Evolutionary conservation across 192 early-diverging fungal species (phyloP).

Genomic region (Rhizophagus prolifer): DNA sequence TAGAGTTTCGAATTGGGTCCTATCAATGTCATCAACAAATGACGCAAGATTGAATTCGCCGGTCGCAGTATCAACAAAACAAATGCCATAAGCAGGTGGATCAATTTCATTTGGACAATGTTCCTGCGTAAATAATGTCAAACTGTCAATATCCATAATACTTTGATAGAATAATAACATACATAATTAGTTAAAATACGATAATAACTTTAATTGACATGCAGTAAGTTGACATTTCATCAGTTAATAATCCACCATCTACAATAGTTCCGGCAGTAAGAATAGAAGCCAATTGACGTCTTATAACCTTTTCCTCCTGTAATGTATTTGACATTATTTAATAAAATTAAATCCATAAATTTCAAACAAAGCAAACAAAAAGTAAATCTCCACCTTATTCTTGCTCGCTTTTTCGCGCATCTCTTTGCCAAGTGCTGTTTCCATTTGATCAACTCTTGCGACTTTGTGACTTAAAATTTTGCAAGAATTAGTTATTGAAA

Average conservation of each 20-base stretch:
- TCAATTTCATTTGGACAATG: conserved; percentile 33
- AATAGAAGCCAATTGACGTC: conserved; percentile 81
- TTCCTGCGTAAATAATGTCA: conserved; percentile 37
- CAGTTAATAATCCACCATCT: conserved; percentile 81
- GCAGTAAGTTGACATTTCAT: conserved; percentile 92
- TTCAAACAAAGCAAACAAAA: background rate
- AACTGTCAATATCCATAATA: background rate
- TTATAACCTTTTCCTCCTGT: conserved; percentile 78
- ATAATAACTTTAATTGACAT: conserved; percentile 83
- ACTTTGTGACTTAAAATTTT: conserved; percentile 62
- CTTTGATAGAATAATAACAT: background rate
- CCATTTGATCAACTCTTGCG: conserved; percentile 97
- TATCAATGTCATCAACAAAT: conserved; percentile 82
- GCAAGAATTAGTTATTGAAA: background rate
- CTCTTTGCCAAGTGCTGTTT: conserved; percentile 88
- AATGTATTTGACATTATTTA: conserved; percentile 13
- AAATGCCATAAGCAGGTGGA: conserved; percentile 73
- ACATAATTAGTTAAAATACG: background rate
- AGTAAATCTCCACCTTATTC: conserved; percentile 33
- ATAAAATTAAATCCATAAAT: background rate
- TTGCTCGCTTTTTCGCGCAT: conserved; percentile 73
- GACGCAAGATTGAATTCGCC: conserved; percentile 83
- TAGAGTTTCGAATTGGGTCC: conserved; percentile 91
- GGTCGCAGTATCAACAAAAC: conserved; percentile 95
- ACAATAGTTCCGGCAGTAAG: conserved; percentile 91